A percentile compares a stretch with the other conserved stretches of the same genome.
phyloP scores from a whole-genome alignment of 164 flowering plant species.

The Piper betle region DNA sequence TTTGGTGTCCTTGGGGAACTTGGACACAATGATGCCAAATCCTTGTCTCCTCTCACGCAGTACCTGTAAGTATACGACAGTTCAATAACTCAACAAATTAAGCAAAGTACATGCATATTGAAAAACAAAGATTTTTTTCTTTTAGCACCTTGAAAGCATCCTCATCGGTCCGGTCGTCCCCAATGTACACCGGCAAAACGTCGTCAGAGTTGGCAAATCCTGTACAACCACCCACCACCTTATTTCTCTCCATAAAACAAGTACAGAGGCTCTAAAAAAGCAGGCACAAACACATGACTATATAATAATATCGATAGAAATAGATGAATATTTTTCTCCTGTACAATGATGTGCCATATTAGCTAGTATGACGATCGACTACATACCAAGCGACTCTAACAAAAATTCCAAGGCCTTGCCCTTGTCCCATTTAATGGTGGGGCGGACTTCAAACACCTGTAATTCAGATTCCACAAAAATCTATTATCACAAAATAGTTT shows the following conservation, averaged over 20 bases:
- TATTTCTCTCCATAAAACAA: too few relatives aligned
- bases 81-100: not conserved
- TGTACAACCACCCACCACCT: slow-evolving; percentile 8
- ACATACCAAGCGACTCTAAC: slow-evolving; percentile 65
- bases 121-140: too few relatives aligned
- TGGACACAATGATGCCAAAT: slow-evolving; percentile 81
- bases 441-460: slow-evolving; percentile 88
- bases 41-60: slow-evolving; percentile 72
- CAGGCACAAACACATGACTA: too few relatives aligned
- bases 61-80: slow-evolving; percentile 19
- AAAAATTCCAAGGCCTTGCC: slow-evolving; percentile 93
- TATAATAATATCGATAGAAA: too few relatives aligned
- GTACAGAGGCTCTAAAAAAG: too few relatives aligned
- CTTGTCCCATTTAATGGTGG: slow-evolving; percentile 96
- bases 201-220: slow-evolving; percentile 55
- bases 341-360: too few relatives aligned
- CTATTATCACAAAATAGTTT: slow-evolving; percentile 4
- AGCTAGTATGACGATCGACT: not conserved
- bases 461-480: slow-evolving; percentile 11
- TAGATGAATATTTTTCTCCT: too few relatives aligned
- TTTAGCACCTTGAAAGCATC: slow-evolving; percentile 83
- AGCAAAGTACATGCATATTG: too few relatives aligned
- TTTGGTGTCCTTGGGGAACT: slow-evolving; percentile 70
- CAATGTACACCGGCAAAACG: slow-evolving; percentile 77
- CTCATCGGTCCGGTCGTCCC: slow-evolving; percentile 93